phyloP scores from a whole-genome alignment of 768 basidiomycete genomes.

The Clavaria fumosa region DNA sequence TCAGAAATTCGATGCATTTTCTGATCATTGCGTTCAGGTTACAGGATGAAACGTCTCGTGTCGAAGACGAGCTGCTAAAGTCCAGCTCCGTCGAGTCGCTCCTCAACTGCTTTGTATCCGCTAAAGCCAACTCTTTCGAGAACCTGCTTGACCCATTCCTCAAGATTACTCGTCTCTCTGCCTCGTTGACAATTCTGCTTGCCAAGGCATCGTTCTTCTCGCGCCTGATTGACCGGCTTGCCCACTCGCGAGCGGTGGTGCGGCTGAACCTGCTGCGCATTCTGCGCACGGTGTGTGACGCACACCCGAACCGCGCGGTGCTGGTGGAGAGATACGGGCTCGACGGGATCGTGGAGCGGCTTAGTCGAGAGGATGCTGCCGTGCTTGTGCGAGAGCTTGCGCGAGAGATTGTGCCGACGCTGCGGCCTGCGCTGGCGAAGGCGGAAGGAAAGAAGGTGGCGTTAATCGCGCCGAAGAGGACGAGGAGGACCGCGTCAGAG shows the following conservation, averaged over 20 bases:
- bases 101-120: conserved; percentile 64
- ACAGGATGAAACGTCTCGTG: conserved; percentile 86
- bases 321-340: conserved; percentile 75
- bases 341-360: conserved; percentile 60
- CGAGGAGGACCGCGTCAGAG: conserved; percentile 60
- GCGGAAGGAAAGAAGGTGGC: conserved; percentile 10
- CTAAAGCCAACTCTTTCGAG: conserved; percentile 85
- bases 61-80: conserved; percentile 79
- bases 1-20: not conserved
- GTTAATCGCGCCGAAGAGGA: conserved; percentile 43
- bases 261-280: conserved; percentile 82
- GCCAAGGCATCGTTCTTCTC: conserved; percentile 76
- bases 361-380: conserved; percentile 78
- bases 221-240: conserved; percentile 71
- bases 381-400: conserved; percentile 85
- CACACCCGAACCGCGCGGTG: conserved; percentile 70
- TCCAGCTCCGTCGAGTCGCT: conserved; percentile 47
- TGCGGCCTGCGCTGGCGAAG: conserved; percentile 38
- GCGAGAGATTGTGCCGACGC: conserved; percentile 65
- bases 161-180: conserved; percentile 78
- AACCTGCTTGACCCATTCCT: conserved; percentile 84
- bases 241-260: conserved; percentile 68
- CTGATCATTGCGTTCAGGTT: conserved; percentile 35
- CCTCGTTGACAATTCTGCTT: conserved; percentile 55
- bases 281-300: conserved; percentile 73